Percentiles rank a stretch among this genome's conserved stretches.
Conservation (phyloP, 2,329 filamentous ascomycete genomes). For the Aspergillus aculeatinus region DNA sequence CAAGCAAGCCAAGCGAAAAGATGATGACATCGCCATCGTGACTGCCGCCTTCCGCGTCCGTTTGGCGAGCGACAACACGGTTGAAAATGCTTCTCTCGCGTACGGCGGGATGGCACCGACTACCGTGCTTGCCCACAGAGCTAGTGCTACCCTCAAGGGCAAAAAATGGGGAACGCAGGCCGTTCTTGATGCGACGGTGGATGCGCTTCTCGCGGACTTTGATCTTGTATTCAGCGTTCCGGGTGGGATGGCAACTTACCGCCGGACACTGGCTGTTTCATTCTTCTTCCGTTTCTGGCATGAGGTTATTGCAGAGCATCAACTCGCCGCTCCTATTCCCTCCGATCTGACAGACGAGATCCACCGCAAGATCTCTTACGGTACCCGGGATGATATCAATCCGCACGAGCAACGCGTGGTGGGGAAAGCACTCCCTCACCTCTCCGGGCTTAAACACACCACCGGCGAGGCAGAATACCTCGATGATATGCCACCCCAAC, state of each 20-base stretch:
- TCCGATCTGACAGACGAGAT: constrained; percentile 71
- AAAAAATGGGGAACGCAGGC: constrained; percentile 71
- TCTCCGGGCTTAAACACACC: constrained; percentile 81
- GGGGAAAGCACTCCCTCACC: constrained; percentile 75
- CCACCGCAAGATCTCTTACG: constrained; percentile 73
- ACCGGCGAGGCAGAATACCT: constrained; percentile 87
- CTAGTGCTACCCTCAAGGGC: constrained; percentile 66
- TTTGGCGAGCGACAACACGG: constrained; percentile 61
- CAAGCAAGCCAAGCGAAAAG: constrained; percentile 87
- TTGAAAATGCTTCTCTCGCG: constrained; percentile 69
- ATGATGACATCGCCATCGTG: constrained; percentile 90
- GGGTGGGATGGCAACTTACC: constrained; percentile 86
- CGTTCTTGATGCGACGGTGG: constrained; percentile 78
- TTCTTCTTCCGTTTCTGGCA: constrained; percentile 96
- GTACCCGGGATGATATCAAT: constrained; percentile 68
- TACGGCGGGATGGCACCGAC: constrained; percentile 87
- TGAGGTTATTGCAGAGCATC: constrained; percentile 66
- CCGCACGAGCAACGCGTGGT: constrained; percentile 69
- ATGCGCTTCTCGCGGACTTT: constrained; percentile 73
- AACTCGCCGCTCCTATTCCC: constrained; percentile 54
- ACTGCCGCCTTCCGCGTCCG: constrained; percentile 73
- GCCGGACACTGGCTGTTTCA: constrained; percentile 75
- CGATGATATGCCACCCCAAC: constrained; percentile 77
- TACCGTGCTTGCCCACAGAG: constrained; percentile 71
- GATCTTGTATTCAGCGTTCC: constrained; percentile 80